Percentiles rank a stretch among this genome's conserved stretches.
These are phyloP conservation scores for Cucumis melo DNA, from an alignment of 306 rosid species.

Conservation along the genomic window DNA sequence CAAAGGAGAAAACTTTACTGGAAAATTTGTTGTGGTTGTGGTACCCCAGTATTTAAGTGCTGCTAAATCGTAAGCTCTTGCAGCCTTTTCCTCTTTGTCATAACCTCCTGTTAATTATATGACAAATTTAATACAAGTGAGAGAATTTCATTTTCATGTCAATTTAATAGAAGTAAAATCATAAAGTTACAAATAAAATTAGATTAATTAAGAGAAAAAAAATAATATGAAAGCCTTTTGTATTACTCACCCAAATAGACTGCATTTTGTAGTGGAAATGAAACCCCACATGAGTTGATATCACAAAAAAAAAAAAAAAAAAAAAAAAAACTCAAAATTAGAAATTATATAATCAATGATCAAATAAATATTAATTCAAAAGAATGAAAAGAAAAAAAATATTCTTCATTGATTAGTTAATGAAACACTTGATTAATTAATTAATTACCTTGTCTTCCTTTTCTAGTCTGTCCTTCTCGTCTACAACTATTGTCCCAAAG, in stretches of 20 bases:
- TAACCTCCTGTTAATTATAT: constrained; percentile 47
- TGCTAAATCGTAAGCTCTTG: constrained; percentile 86
- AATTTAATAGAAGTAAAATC: not conserved
- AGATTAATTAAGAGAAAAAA: not conserved
- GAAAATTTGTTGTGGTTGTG: constrained; percentile 86
- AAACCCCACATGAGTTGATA: constrained; percentile 11
- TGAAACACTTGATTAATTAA: not conserved
- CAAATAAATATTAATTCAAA: no score
- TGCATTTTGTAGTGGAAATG: constrained; percentile 24
- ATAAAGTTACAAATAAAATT: not conserved
- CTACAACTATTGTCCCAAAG: constrained; percentile 94
- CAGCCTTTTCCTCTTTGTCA: constrained; percentile 95
- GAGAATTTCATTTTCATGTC: not conserved
- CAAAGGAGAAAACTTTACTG: constrained; percentile 27
- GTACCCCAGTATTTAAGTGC: constrained; percentile 94
- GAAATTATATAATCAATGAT: not conserved
- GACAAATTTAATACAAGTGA: not conserved
- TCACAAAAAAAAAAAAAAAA: constrained; percentile 3
- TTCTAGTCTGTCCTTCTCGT: constrained; percentile 94
- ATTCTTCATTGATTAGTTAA: not conserved
- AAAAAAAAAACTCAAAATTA: constrained; percentile 2
- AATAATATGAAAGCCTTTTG: not conserved
- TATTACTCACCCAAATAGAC: constrained; percentile 78
- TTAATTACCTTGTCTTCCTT: constrained; percentile 79
- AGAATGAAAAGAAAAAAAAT: not conserved